Evolutionary conservation across 768 basidiomycete genomes (phyloP), one percentile per base, ranked within the genome.

Genomic region (Leccinum incarnatum): DNA sequence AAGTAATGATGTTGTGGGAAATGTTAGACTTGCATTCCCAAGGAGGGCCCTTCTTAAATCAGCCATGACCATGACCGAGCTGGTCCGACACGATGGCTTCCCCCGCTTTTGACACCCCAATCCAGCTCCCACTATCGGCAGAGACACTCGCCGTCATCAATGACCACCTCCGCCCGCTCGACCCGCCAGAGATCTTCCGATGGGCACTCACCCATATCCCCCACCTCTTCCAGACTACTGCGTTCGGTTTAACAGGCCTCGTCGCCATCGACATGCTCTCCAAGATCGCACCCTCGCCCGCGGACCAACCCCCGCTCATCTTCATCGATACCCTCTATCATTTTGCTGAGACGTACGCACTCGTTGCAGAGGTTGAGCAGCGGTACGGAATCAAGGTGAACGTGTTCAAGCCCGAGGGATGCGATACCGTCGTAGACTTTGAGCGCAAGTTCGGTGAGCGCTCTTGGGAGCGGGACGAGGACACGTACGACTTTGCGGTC

Each of bases 271-370:
- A 97, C 72, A 97, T 99, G 93, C 84, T 98, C 55, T 88, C 91
- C 34, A 91, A 91, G 72, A 78, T 95, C 61, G 87, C 88, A 2
- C 59, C 77, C 27, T 69, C 75, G 1, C 14, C 17, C 81, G n/a
- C 77, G 12, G 69, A 83, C 0, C 66, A 37, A 19, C 91, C 91
- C 1, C 93, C 95, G 1, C 81, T 98, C 19, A 95, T 99, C 77
- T 98, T 99, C 77, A 76, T 98, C 70, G 96, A 99, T 77, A 98
- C 97, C 0, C 80, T 98, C 12, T 94, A 98, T 71, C 97, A 99
- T 77, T 99, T 99, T 75, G 78, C 79, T 3, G 93, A 98, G 77
- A 98, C 97, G 4, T 88, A 97, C 67, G 86, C 87, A 57, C 87
- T 99, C 48, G 89, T 95, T 10, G 83, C 88, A 37, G 85, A 87